Percentiles rank a stretch among this genome's conserved stretches.
Conservation (phyloP, 257 asterid species). For the Scutellaria barbata region DNA sequence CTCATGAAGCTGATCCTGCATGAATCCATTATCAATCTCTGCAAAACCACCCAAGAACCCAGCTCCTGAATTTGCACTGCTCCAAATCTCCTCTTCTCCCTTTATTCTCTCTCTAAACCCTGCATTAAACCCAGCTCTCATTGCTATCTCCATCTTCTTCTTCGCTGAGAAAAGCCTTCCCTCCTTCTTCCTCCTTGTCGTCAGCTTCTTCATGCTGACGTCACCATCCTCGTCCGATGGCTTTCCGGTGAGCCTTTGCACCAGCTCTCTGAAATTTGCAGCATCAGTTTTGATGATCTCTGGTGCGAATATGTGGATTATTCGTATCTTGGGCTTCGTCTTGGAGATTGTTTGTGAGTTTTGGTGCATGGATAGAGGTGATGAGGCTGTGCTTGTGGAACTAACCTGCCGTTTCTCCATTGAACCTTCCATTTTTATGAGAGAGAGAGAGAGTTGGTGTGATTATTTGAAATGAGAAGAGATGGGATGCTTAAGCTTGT, state of each 20-base stretch:
- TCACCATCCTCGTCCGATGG: conserved; percentile 42
- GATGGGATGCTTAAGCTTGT: conserved; percentile 16
- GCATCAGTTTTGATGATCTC: conserved; percentile 86
- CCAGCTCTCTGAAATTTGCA: conserved; percentile 73
- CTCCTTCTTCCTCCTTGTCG: conserved; percentile 19
- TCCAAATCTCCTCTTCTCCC: conserved; percentile 88
- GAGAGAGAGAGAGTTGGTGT: conserved; percentile 40
- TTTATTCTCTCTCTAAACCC: conserved; percentile 53
- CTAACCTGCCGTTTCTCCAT: conserved; percentile 51
- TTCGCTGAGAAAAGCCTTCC: conserved; percentile 28
- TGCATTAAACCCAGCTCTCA: conserved; percentile 35
- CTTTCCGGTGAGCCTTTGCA: conserved; percentile 91
- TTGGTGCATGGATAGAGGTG: conserved; percentile 51
- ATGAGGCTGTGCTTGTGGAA: conserved; percentile 41
- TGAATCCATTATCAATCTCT: conserved; percentile 58
- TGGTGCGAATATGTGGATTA: conserved; percentile 92
- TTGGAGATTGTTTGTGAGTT: conserved; percentile 65
- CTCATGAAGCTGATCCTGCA: conserved; percentile 51
- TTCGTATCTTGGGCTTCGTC: conserved; percentile 71
- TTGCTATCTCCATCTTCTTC: conserved; percentile 45
- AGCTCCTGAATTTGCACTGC: conserved; percentile 61
- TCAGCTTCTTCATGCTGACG: conserved; percentile 20
- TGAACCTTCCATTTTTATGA: conserved; percentile 43
- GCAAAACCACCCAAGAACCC: conserved; percentile 69
- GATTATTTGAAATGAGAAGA: conserved; percentile 32